These are phyloP conservation scores for Nidula microcarpa DNA, from an alignment of 768 basidiomycete species.

Conservation along the genomic window DNA sequence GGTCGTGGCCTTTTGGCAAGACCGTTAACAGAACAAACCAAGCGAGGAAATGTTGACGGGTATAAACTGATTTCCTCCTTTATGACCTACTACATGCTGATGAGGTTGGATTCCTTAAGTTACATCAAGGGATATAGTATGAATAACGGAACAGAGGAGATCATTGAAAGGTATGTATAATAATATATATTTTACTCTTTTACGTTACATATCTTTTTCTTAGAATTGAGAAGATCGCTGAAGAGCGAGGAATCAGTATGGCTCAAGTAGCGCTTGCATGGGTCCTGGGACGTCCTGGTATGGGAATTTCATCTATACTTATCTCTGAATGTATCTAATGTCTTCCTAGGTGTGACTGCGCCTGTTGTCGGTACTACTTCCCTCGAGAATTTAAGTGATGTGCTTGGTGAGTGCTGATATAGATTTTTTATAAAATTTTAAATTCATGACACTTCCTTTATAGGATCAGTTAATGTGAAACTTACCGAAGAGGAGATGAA, in stretches of 20 bases:
- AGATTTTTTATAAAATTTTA: neutral
- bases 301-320: neutral
- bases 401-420: conserved; percentile 29
- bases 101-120: conserved; percentile 4
- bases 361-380: conserved; percentile 56
- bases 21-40: conserved; percentile 32
- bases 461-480: neutral
- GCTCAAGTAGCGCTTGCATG: conserved; percentile 55
- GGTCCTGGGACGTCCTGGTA: conserved; percentile 39
- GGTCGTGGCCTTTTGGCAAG: conserved; percentile 48
- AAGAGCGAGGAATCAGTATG: conserved; percentile 50
- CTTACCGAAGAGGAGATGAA: neutral
- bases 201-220: neutral
- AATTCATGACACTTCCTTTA: neutral
- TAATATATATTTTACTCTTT: neutral
- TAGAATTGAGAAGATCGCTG: conserved; percentile 54
- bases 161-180: conserved; percentile 29
- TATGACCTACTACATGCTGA: neutral
- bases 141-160: conserved; percentile 24
- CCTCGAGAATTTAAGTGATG: conserved; percentile 45
- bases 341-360: conserved; percentile 36
- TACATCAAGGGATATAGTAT: conserved; percentile 16
- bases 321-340: no score
- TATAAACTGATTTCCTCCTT: conserved; percentile 2
- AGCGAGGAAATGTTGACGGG: conserved; percentile 34